These are phyloP conservation scores for Zygotorulaspora chibaensis DNA, from an alignment of 805 yeast species.

Conservation along the genomic window DNA sequence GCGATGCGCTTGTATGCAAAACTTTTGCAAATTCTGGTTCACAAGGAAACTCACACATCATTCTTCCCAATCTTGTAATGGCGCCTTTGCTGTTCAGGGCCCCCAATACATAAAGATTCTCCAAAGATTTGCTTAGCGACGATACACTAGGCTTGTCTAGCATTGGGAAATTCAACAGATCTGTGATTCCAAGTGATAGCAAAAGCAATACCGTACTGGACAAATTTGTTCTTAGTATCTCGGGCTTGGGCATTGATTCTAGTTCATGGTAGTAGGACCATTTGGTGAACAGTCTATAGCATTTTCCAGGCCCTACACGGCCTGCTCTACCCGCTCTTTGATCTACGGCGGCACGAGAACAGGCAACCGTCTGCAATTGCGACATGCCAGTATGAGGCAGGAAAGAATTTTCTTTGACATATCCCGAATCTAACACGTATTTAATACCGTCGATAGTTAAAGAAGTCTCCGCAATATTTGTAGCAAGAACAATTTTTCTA, in stretches of 20 bases:
- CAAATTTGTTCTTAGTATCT: slow-evolving; percentile 80
- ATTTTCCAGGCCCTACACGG: slow-evolving; percentile 94
- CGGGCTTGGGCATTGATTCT: slow-evolving; percentile 80
- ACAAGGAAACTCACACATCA: slow-evolving; percentile 89
- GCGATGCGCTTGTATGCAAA: slow-evolving; percentile 53
- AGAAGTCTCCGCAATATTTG: slow-evolving; percentile 96
- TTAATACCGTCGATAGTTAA: slow-evolving; percentile 94
- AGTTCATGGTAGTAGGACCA: slow-evolving; percentile 65
- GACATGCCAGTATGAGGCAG: slow-evolving; percentile 89
- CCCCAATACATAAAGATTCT: slow-evolving; percentile 78
- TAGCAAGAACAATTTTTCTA: slow-evolving; percentile 87
- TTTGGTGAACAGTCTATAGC: slow-evolving; percentile 84
- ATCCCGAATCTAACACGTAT: slow-evolving; percentile 92
- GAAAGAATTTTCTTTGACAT: slow-evolving; percentile 85
- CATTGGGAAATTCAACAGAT: slow-evolving; percentile 77
- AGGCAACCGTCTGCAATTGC: slow-evolving; percentile 76
- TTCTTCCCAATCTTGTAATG: slow-evolving; percentile 70
- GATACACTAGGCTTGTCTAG: slow-evolving; percentile 84
- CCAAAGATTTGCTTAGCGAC: slow-evolving; percentile 69
- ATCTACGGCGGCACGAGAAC: slow-evolving; percentile 92
- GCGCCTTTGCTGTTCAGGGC: slow-evolving; percentile 79
- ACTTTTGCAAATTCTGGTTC: slow-evolving; percentile 87
- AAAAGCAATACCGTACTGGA: slow-evolving; percentile 71
- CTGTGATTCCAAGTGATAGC: slow-evolving; percentile 79
- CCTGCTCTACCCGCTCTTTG: slow-evolving; percentile 99